Percentiles rank a stretch among this genome's conserved stretches.
Conservation (phyloP, 1,284 basidiomycete genomes). For the Meira nashicola region DNA sequence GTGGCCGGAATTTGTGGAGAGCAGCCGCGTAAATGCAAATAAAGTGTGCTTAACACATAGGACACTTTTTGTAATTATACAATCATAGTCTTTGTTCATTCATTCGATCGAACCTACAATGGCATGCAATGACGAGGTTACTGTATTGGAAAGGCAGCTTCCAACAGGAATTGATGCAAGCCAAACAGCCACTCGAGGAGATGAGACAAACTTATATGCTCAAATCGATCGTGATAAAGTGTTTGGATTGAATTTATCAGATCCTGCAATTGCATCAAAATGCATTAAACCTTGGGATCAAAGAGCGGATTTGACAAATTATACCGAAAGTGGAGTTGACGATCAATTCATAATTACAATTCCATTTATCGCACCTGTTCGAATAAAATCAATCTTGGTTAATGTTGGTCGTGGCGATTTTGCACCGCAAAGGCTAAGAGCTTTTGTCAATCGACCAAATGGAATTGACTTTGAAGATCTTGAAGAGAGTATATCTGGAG, state of each 20-base stretch:
- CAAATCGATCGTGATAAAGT: constrained; percentile 45
- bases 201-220: constrained; percentile 36
- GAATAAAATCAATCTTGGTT: constrained; percentile 44
- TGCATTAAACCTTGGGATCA: constrained; percentile 50
- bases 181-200: constrained; percentile 11
- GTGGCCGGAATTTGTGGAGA: not conserved
- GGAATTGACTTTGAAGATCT: constrained; percentile 49
- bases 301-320: constrained; percentile 27
- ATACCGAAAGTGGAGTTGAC: constrained; percentile 45
- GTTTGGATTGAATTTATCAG: constrained; percentile 42
- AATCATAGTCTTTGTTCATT: too few relatives aligned
- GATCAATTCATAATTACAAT: constrained; percentile 49
- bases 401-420: constrained; percentile 45
- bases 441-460: constrained; percentile 45
- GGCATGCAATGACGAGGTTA: constrained; percentile 12
- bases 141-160: not conserved
- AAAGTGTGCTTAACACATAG: not conserved
- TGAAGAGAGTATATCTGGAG: constrained; percentile 19
- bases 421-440: constrained; percentile 39
- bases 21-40: not conserved
- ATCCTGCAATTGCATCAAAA: constrained; percentile 39
- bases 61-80: too few relatives aligned
- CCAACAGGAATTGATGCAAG: not conserved
- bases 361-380: constrained; percentile 45
- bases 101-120: not conserved